Evolutionary conservation across 2,329 filamentous ascomycete species (phyloP).

Genomic region (Alternaria angustiovoidea): DNA sequence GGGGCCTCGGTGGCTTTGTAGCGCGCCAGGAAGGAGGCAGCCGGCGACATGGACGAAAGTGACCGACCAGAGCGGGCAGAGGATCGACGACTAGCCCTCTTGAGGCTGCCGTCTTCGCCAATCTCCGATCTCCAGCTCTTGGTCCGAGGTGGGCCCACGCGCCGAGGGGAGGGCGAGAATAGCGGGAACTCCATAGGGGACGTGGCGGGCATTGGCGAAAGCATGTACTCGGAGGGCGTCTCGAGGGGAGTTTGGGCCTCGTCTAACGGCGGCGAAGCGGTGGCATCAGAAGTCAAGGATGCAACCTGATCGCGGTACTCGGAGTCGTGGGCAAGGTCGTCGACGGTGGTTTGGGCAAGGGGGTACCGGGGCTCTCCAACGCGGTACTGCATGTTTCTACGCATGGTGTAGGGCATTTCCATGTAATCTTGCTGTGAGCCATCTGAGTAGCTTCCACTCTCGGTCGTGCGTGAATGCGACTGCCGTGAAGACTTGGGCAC

Average conservation of each 20-base stretch:
- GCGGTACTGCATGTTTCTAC: slow-evolving; percentile 33
- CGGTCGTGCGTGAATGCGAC: slow-evolving; percentile 26
- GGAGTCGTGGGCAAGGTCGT: slow-evolving; percentile 37
- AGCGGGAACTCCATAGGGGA: slow-evolving; percentile 50
- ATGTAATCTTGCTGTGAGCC: slow-evolving; percentile 40
- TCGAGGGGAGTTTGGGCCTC: slow-evolving; percentile 51
- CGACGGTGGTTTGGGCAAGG: slow-evolving; percentile 47
- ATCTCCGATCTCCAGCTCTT: slow-evolving; percentile 45
- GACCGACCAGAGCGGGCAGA: slow-evolving; percentile 60
- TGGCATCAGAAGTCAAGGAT: slow-evolving; percentile 54
- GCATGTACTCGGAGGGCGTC: slow-evolving; percentile 41
- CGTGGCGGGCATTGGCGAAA: slow-evolving; percentile 44
- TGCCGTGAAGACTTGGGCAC: slow-evolving; percentile 44
- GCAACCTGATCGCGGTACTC: slow-evolving; percentile 49
- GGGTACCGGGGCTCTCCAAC: slow-evolving; percentile 43
- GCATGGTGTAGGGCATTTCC: slow-evolving; percentile 38
- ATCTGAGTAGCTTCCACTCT: slow-evolving; percentile 44
- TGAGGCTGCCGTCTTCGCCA: slow-evolving; percentile 45
- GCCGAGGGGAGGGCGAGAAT: slow-evolving; percentile 35
- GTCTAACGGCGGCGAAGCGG: slow-evolving; percentile 49
- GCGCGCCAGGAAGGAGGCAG: slow-evolving; percentile 65
- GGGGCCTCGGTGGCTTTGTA: slow-evolving; percentile 53
- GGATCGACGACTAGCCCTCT: slow-evolving; percentile 48
- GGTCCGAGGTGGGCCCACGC: slow-evolving; percentile 39
- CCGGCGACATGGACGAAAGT: slow-evolving; percentile 63